Evolutionary conservation across 352 stramenopile genomes (phyloP).

Genomic region (Phytophthora cajani): DNA sequence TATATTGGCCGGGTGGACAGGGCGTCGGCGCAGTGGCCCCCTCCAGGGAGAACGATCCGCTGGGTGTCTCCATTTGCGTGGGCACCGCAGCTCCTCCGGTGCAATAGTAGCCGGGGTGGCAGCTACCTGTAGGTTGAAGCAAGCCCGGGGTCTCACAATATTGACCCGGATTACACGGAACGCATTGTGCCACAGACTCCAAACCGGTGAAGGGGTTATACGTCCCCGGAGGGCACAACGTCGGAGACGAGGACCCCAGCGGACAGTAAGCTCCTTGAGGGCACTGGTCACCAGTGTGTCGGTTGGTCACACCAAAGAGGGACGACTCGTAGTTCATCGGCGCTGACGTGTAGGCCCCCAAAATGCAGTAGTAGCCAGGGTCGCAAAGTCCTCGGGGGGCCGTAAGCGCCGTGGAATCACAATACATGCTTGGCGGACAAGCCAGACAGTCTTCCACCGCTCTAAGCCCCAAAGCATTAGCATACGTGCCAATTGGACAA

Average conservation of each 20-base stretch:
- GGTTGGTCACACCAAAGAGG: conserved; percentile 69
- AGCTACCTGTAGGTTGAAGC: conserved; percentile 70
- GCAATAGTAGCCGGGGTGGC: conserved; percentile 86
- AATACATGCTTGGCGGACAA: conserved; percentile 93
- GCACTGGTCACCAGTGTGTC: conserved; percentile 73
- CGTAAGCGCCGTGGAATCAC: conserved; percentile 85
- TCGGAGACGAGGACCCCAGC: conserved; percentile 61
- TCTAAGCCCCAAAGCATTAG: conserved; percentile 76
- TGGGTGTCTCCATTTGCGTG: conserved; percentile 61
- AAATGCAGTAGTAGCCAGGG: conserved; percentile 91
- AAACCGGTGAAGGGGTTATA: conserved; percentile 82
- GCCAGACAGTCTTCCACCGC: conserved; percentile 85
- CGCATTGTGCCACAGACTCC: conserved; percentile 74
- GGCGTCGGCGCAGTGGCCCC: conserved; percentile 50
- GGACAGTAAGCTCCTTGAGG: conserved; percentile 76
- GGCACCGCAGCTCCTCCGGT: conserved; percentile 55
- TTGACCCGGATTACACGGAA: conserved; percentile 73
- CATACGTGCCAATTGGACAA: conserved; percentile 92
- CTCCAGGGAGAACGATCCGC: conserved; percentile 60
- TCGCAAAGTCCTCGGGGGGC: conserved; percentile 80
- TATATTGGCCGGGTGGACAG: conserved; percentile 70
- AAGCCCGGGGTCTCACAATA: conserved; percentile 83
- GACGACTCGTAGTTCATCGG: conserved; percentile 83
- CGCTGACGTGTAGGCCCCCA: conserved; percentile 89
- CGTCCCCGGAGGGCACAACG: conserved; percentile 75